Percentiles rank a stretch among this genome's conserved stretches.
Evolutionary conservation across 2,329 filamentous ascomycete genomes (phyloP).

Genomic region (Botrytis byssoidea): DNA sequence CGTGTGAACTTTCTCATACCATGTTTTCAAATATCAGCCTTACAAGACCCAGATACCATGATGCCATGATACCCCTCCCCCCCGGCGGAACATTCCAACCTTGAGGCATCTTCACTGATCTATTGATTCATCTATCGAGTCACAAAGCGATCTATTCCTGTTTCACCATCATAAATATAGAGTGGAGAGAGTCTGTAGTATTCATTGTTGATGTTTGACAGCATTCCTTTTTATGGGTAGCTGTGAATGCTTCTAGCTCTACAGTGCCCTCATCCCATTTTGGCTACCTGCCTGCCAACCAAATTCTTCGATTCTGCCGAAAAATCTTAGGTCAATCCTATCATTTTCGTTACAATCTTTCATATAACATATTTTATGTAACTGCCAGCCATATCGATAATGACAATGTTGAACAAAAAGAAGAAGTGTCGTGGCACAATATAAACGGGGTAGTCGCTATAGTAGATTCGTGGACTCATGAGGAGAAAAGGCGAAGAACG

Average conservation of each 20-base stretch:
- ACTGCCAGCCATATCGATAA: conserved; percentile 24
- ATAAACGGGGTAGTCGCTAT: conserved; percentile 41
- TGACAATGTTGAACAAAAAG: conserved; percentile 24
- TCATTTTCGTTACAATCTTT: conserved; percentile 24
- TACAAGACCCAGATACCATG: neutral
- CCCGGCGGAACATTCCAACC: neutral
- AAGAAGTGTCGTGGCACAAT: conserved; percentile 29
- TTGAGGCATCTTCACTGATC: neutral
- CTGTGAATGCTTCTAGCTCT: conserved; percentile 17
- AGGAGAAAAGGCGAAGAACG: conserved; percentile 35
- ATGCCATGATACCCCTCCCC: neutral
- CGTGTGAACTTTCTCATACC: neutral
- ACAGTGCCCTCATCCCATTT: conserved; percentile 6
- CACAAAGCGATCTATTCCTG: neutral
- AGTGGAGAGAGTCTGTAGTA: conserved; percentile 1
- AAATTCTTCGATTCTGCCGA: neutral
- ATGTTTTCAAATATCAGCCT: neutral
- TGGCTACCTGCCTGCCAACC: conserved; percentile 7
- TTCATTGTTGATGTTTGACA: conserved; percentile 7
- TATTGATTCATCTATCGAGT: neutral
- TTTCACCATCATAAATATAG: neutral
- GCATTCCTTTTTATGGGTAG: conserved; percentile 16
- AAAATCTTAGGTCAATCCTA: conserved; percentile 15
- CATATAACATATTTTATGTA: conserved; percentile 25
- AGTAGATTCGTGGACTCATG: conserved; percentile 42